These are phyloP conservation scores for Schizochytrium sp. DNA, from an alignment of 108 stramenopile genomes.

Conservation along the genomic window DNA sequence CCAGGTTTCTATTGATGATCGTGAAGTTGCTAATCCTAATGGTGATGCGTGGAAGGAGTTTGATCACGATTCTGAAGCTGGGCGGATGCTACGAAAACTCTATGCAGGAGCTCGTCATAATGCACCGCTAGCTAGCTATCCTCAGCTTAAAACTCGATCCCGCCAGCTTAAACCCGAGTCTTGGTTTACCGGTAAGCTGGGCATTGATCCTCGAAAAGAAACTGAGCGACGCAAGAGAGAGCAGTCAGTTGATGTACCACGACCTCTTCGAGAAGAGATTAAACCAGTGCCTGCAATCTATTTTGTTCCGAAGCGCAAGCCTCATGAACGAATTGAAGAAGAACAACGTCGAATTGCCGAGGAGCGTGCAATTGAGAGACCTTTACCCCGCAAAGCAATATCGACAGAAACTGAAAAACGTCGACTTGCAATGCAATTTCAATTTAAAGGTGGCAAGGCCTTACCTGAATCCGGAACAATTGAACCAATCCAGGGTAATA, in stretches of 20 bases:
- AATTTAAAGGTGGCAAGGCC: conserved; percentile 59
- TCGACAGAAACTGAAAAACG: conserved; percentile 47
- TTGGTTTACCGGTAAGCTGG: not conserved
- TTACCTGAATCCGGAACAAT: conserved; percentile 32
- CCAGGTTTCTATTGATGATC: not conserved
- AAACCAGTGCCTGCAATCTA: conserved; percentile 23
- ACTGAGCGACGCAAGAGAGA: conserved; percentile 28
- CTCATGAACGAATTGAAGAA: not conserved
- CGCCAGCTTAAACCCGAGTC: conserved; percentile 7
- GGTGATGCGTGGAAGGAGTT: conserved; percentile 24
- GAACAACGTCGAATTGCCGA: not conserved
- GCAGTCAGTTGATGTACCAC: not conserved
- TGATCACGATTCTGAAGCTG: conserved; percentile 53
- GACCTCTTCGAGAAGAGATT: not conserved
- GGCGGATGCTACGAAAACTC: conserved; percentile 27
- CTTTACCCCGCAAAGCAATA: conserved; percentile 4
- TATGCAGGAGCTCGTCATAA: conserved; percentile 38
- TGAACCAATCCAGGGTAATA: conserved; percentile 18
- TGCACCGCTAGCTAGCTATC: conserved; percentile 3
- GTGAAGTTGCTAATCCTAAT: conserved; percentile 19
- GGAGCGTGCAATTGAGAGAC: conserved; percentile 27
- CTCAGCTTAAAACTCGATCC: not conserved
- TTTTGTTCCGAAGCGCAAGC: conserved; percentile 1
- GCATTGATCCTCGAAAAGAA: conserved; percentile 7
- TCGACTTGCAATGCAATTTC: conserved; percentile 34